Evolutionary conservation across 768 basidiomycete genomes (phyloP).

Genomic region (Serendipita sp.): DNA sequence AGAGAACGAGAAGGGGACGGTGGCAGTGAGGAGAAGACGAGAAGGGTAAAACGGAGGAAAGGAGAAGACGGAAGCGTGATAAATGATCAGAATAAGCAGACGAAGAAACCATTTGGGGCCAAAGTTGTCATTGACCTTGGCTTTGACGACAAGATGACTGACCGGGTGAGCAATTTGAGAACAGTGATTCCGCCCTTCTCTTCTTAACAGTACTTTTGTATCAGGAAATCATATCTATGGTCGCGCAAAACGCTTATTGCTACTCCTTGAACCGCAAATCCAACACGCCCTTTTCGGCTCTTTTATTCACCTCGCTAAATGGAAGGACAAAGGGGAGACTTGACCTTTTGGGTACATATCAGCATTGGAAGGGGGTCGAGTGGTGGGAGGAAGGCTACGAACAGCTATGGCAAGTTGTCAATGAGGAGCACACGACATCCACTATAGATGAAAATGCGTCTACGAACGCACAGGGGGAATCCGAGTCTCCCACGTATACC

Average conservation of each 20-base stretch:
- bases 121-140: constrained; percentile 72
- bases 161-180: constrained; percentile 63
- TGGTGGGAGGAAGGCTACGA: constrained; percentile 75
- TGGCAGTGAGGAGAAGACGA: constrained; percentile 16
- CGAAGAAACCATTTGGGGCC: constrained; percentile 32
- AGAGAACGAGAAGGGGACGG: constrained; percentile 16
- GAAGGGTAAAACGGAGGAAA: constrained; percentile 10
- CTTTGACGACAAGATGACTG: constrained; percentile 85
- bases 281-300: constrained; percentile 43
- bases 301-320: constrained; percentile 69
- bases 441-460: constrained; percentile 9
- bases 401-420: constrained; percentile 33
- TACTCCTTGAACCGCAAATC: constrained; percentile 77
- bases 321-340: constrained; percentile 51
- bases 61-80: constrained; percentile 15
- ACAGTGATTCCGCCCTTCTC: too few species aligned
- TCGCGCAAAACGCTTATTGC: constrained; percentile 78
- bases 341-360: constrained; percentile 49
- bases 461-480: constrained; percentile 2
- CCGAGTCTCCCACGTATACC: constrained; percentile 7
- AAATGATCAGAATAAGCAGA: constrained; percentile 14
- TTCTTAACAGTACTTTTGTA: too few species aligned
- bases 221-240: constrained; percentile 82
- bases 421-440: background rate
- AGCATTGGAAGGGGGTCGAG: constrained; percentile 63